Evolutionary conservation across 1,284 basidiomycete genomes (phyloP).

Genomic region (Rhodotorula sp.): DNA sequence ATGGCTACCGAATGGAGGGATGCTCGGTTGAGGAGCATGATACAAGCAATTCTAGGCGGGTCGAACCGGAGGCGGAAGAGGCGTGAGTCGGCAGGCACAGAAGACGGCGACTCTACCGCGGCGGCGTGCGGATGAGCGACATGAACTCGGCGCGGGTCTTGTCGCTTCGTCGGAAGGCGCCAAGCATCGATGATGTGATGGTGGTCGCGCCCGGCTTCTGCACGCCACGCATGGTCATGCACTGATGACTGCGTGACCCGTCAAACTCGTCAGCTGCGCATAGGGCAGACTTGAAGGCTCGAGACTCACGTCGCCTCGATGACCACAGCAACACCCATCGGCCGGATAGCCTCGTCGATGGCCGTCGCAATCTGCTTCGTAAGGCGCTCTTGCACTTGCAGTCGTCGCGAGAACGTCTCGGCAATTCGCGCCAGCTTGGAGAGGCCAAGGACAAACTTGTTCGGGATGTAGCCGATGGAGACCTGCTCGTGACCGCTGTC

Average conservation of each 20-base stretch:
- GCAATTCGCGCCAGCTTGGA: conserved; percentile 97
- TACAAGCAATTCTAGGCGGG: not conserved
- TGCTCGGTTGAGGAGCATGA: no score
- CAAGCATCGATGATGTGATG: conserved; percentile 98
- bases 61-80: not conserved
- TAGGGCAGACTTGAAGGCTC: not conserved
- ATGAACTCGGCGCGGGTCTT: conserved; percentile 89
- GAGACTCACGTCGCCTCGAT: conserved; percentile 89
- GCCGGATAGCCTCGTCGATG: conserved; percentile 94
- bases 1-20: no score
- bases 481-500: conserved; percentile 49
- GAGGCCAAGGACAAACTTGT: conserved; percentile 85
- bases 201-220: conserved; percentile 97
- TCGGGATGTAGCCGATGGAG: conserved; percentile 90
- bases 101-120: not conserved
- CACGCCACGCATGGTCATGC: conserved; percentile 99
- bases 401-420: conserved; percentile 90
- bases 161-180: conserved; percentile 93
- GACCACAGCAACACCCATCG: conserved; percentile 97
- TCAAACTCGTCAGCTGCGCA: rapidly evolving
- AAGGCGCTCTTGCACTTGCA: conserved; percentile 96
- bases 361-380: conserved; percentile 97
- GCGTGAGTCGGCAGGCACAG: no score
- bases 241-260: conserved; percentile 71
- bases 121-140: conserved; percentile 47